These are phyloP conservation scores for Podaxis sp. DNA, from an alignment of 768 basidiomycete genomes.

Conservation along the genomic window DNA sequence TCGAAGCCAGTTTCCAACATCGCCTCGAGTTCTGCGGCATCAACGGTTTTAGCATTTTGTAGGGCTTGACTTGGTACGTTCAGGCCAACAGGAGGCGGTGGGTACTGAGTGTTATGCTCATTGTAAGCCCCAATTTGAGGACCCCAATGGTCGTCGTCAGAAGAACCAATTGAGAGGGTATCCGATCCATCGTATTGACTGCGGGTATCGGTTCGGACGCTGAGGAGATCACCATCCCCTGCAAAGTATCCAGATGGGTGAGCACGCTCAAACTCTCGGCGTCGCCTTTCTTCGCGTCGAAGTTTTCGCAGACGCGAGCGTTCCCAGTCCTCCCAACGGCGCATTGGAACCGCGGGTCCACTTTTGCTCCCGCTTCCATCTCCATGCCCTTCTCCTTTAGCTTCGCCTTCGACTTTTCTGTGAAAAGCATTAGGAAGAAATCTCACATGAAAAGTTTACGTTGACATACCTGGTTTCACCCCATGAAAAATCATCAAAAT, in stretches of 20 bases:
- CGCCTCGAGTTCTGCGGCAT: conserved; percentile 78
- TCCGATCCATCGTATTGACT: conserved; percentile 81
- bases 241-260: conserved; percentile 68
- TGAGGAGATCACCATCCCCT: conserved; percentile 64
- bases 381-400: conserved; percentile 76
- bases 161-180: conserved; percentile 75
- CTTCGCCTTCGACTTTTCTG: conserved; percentile 95
- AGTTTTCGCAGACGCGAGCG: conserved; percentile 90
- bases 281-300: conserved; percentile 79
- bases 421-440: conserved; percentile 19
- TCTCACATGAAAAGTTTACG: not conserved
- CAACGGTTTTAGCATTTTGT: conserved; percentile 51
- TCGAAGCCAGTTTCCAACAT: conserved; percentile 94
- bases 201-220: conserved; percentile 49
- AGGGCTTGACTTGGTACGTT: conserved; percentile 40
- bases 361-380: conserved; percentile 52
- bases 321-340: conserved; percentile 99
- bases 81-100: conserved; percentile 83
- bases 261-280: conserved; percentile 77
- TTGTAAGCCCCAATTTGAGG: conserved; percentile 95
- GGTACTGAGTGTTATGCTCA: conserved; percentile 75
- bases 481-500: conserved; percentile 99
- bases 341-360: conserved; percentile 75
- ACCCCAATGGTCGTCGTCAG: conserved; percentile 96
- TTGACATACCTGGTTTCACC: conserved; percentile 86